Percentiles rank a stretch among this genome's conserved stretches.
Conservation (phyloP, 192 early-diverging fungal genomes). For the Rhizophagus clarus region DNA sequence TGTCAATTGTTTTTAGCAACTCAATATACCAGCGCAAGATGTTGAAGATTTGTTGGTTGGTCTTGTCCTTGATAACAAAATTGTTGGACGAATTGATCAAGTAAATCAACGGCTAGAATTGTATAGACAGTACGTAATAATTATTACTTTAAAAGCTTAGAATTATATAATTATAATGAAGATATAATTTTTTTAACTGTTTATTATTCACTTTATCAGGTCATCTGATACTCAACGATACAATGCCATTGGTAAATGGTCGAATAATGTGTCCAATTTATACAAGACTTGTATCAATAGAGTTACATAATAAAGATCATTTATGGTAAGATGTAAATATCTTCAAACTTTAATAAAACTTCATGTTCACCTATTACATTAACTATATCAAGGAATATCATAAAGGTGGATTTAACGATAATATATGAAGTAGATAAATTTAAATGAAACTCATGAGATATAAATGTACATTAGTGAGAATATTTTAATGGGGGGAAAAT, state of each 20-base stretch:
- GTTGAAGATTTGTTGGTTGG: conserved; percentile 86
- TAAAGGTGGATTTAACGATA: too few species aligned
- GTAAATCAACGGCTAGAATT: conserved; percentile 78
- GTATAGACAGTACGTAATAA: conserved; percentile 60
- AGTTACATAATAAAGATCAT: conserved; percentile 40
- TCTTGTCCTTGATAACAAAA: conserved; percentile 87
- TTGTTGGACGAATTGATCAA: conserved; percentile 89
- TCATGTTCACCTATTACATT: too few species aligned
- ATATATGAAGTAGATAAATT: too few species aligned
- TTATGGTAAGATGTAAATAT: too few species aligned
- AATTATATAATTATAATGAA: not conserved
- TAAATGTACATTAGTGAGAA: too few species aligned
- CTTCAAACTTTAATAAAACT: too few species aligned
- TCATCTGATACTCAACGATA: conserved; percentile 64
- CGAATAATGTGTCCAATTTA: conserved; percentile 59
- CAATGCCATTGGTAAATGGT: conserved; percentile 74
- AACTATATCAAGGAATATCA: not conserved
- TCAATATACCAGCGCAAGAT: conserved; percentile 76
- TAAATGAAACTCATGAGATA: too few species aligned
- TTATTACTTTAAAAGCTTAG: not conserved
- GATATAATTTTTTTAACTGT: not conserved
- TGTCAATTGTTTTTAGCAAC: conserved; percentile 48
- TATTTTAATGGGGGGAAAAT: too few species aligned
- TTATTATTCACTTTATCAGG: conserved; percentile 39
- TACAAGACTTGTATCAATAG: conserved; percentile 63